These are phyloP conservation scores for Phaeoacremonium minimum DNA, from an alignment of 2,329 filamentous ascomycete genomes.

Conservation along the genomic window DNA sequence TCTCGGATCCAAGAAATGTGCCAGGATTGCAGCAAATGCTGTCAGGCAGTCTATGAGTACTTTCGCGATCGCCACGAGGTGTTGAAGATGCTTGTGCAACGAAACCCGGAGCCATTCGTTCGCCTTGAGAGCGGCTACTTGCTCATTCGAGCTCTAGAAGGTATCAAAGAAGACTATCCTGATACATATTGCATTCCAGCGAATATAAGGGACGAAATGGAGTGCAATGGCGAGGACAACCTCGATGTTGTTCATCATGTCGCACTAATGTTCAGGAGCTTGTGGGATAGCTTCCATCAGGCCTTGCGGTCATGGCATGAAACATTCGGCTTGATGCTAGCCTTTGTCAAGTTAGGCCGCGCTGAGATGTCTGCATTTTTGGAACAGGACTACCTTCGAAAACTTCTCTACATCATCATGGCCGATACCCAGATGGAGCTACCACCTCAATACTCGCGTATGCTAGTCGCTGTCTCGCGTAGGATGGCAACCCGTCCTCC, in stretches of 20 bases:
- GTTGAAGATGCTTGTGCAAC: constrained; percentile 62
- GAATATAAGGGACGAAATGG: too few relatives aligned
- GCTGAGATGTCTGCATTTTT: constrained; percentile 56
- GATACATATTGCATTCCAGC: constrained; percentile 35
- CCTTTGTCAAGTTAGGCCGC: constrained; percentile 59
- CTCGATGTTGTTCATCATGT: constrained; percentile 29
- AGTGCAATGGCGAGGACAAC: constrained; percentile 20
- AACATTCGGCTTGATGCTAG: constrained; percentile 66
- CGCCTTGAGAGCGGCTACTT: constrained; percentile 47
- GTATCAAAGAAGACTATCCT: constrained; percentile 44
- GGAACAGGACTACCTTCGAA: constrained; percentile 55
- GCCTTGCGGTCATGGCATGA: constrained; percentile 69
- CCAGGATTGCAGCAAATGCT: constrained; percentile 47
- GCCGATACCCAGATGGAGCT: constrained; percentile 52
- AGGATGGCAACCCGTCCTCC: constrained; percentile 45
- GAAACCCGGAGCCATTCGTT: constrained; percentile 52
- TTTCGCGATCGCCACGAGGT: constrained; percentile 49
- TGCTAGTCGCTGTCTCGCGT: constrained; percentile 48
- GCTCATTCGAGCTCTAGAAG: constrained; percentile 47
- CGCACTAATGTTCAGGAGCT: constrained; percentile 43
- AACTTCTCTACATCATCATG: constrained; percentile 54
- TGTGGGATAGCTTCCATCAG: constrained; percentile 61
- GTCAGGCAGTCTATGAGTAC: constrained; percentile 57
- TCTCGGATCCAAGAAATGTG: constrained; percentile 40
- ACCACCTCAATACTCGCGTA: constrained; percentile 48